phyloP scores from a whole-genome alignment of 1,139 yeast genomes.

The Zygosaccharomyces sapae region DNA sequence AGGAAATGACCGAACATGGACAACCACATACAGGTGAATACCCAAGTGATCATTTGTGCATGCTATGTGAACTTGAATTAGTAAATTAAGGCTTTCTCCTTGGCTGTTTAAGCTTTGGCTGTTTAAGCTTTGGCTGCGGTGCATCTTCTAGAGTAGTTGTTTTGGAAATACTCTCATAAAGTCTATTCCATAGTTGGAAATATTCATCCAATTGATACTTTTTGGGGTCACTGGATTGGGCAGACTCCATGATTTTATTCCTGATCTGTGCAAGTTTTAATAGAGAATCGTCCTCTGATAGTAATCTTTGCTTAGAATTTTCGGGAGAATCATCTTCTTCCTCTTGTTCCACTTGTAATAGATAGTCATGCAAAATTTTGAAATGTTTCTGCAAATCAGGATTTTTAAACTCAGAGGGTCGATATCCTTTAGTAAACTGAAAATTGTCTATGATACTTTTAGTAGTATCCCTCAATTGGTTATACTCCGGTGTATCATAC shows the following conservation, averaged over 20 bases:
- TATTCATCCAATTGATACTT: constrained; percentile 24
- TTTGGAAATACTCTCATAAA: constrained; percentile 20
- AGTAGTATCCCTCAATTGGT: constrained; percentile 38
- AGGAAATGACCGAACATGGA: constrained; percentile 72
- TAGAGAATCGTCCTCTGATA: constrained; percentile 38
- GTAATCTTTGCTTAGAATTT: constrained; percentile 10
- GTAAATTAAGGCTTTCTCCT: constrained; percentile 5
- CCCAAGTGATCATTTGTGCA: constrained; percentile 83
- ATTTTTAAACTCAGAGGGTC: constrained; percentile 58
- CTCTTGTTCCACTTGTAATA: constrained; percentile 56
- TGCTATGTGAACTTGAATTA: constrained; percentile 42
- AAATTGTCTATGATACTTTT: constrained; percentile 42
- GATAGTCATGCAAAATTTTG: constrained; percentile 58
- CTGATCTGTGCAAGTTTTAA: constrained; percentile 29
- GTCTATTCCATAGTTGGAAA: constrained; percentile 29
- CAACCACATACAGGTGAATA: constrained; percentile 80
- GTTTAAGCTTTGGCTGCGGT: not conserved
- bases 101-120: constrained; percentile 4
- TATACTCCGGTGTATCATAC: constrained; percentile 28
- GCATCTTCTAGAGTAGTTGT: constrained; percentile 8
- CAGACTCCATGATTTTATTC: constrained; percentile 24
- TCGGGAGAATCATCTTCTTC: constrained; percentile 35
- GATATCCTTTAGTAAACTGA: constrained; percentile 45
- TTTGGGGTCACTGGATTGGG: constrained; percentile 18
- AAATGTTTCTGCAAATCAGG: constrained; percentile 69